Percentiles rank a stretch among this genome's conserved stretches.
Conservation (phyloP, 306 rosid species). For the Pyrus pyrifolia region DNA sequence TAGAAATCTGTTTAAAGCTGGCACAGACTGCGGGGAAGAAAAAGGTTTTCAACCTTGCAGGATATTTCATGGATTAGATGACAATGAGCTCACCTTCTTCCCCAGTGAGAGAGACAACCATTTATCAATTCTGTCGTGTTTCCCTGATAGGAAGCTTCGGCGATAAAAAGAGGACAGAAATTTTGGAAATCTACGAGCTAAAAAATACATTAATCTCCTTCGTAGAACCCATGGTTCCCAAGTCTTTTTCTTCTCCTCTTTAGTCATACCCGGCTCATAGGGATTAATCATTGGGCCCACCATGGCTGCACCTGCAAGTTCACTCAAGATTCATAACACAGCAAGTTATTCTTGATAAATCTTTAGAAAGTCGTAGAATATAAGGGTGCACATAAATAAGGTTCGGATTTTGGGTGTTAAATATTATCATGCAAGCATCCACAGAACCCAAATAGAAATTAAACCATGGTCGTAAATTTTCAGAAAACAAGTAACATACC, state of each 20-base stretch:
- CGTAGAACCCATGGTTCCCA: slow-evolving; percentile 81
- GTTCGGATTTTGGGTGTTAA: neutral
- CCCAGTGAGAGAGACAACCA: slow-evolving; percentile 55
- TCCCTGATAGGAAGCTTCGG: slow-evolving; percentile 67
- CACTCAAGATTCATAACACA: slow-evolving; percentile 17
- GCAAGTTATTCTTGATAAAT: neutral
- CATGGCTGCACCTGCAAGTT: slow-evolving; percentile 75
- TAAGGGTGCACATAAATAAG: neutral
- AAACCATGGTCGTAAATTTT: neutral
- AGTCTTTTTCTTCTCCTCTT: slow-evolving; percentile 66
- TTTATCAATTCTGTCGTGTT: slow-evolving; percentile 63
- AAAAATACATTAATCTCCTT: slow-evolving; percentile 53
- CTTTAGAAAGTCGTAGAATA: neutral
- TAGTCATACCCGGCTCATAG: slow-evolving; percentile 62
- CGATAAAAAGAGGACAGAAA: slow-evolving; percentile 60
- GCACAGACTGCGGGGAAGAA: neutral
- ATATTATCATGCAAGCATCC: neutral
- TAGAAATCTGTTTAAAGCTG: neutral
- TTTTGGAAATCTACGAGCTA: slow-evolving; percentile 74
- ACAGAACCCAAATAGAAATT: neutral
- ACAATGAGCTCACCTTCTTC: slow-evolving; percentile 51
- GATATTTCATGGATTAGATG: neutral
- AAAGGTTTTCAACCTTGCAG: neutral
- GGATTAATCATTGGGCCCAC: slow-evolving; percentile 84
- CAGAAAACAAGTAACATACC: slow-evolving; percentile 32